A percentile compares a stretch with the other conserved stretches of the same genome.
These are phyloP conservation scores for Phellopilus nigrolimitatus DNA, from an alignment of 1,284 basidiomycete genomes.

Conservation along the genomic window DNA sequence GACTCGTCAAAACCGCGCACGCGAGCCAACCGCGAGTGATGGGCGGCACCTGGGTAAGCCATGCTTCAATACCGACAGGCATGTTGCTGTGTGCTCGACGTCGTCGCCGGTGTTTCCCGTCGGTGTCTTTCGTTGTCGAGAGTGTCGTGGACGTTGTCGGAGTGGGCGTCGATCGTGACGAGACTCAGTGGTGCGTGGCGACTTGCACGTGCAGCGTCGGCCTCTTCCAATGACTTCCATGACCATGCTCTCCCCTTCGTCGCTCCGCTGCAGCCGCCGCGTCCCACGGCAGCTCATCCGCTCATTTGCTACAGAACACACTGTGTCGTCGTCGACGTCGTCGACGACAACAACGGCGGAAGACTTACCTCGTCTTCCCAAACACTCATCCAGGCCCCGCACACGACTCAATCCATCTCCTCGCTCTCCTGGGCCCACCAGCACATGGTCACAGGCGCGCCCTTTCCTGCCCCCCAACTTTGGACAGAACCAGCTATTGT, in stretches of 20 bases:
- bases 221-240: neutral
- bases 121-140: neutral
- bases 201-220: neutral
- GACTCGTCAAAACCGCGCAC: constrained; percentile 70
- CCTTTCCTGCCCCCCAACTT: constrained; percentile 64
- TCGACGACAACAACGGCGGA: neutral
- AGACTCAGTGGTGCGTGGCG: neutral
- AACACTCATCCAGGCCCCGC: constrained; percentile 13
- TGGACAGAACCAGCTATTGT: constrained; percentile 76
- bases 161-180: neutral
- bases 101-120: neutral
- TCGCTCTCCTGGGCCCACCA: constrained; percentile 40
- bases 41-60: constrained; percentile 86
- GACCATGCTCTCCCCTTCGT: constrained; percentile 12
- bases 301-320: constrained; percentile 19
- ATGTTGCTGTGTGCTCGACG: constrained; percentile 32
- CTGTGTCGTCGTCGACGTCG: constrained; percentile 9
- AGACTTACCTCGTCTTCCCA: constrained; percentile 7
- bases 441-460: constrained; percentile 36
- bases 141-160: neutral
- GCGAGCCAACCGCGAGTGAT: constrained; percentile 82
- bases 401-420: constrained; percentile 39
- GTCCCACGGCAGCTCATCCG: constrained; percentile 9
- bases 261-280: constrained; percentile 12
- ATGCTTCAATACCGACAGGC: constrained; percentile 77